Evolutionary conservation across 768 basidiomycete genomes (phyloP).

Genomic region (Mycena sanguinolenta): DNA sequence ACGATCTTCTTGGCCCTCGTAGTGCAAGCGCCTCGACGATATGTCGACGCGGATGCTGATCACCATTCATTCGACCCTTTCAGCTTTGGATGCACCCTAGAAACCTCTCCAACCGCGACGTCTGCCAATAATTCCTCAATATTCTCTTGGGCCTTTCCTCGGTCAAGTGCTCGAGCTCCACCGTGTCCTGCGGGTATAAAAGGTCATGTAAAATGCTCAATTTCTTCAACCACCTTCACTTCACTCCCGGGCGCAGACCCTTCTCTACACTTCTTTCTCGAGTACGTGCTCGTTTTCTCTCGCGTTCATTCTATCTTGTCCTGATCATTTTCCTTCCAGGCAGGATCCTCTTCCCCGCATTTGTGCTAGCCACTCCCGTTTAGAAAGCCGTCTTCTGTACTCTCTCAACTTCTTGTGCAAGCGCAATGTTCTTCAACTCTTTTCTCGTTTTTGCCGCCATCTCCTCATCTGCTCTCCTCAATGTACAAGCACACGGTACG

Average conservation of each 20-base stretch:
- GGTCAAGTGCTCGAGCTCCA: too few relatives aligned
- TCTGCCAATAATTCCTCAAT: constrained; percentile 10
- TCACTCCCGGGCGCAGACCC: constrained; percentile 29
- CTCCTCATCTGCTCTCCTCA: constrained; percentile 21
- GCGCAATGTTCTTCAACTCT: constrained; percentile 38
- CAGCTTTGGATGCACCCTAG: constrained; percentile 3
- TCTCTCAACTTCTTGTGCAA: constrained; percentile 22
- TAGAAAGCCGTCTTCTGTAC: constrained; percentile 8
- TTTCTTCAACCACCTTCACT: constrained; percentile 33
- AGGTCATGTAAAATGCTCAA: constrained; percentile 8
- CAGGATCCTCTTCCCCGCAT: constrained; percentile 15
- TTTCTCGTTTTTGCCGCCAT: constrained; percentile 23
- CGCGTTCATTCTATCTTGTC: neutral
- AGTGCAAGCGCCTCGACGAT: neutral
- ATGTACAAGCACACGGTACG: constrained; percentile 34
- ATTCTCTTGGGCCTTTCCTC: neutral
- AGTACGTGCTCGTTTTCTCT: constrained; percentile 16
- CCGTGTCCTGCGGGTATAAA: constrained; percentile 30
- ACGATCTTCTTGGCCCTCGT: neutral
- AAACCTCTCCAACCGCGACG: constrained; percentile 21
- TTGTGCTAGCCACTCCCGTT: constrained; percentile 33
- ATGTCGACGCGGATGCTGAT: constrained; percentile 14
- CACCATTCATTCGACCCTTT: neutral
- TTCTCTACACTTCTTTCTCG: constrained; percentile 19
- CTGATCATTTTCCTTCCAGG: constrained; percentile 10